These are phyloP conservation scores for Linaria vulgaris DNA, from an alignment of 257 asterid genomes.

Conservation along the genomic window DNA sequence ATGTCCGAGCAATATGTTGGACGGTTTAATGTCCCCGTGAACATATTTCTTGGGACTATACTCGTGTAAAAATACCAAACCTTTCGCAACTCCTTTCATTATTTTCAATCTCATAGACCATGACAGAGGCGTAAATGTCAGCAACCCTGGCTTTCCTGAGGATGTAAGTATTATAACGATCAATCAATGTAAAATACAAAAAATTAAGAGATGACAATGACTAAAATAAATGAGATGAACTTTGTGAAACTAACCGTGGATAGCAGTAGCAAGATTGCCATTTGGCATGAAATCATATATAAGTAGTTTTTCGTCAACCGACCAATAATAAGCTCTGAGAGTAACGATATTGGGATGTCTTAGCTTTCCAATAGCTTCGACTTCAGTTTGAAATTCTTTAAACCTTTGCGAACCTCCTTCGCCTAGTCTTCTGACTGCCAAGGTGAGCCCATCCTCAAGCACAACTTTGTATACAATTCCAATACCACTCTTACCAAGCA, in stretches of 20 bases:
- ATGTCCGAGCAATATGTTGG: constrained; percentile 74
- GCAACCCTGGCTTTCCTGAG: constrained; percentile 73
- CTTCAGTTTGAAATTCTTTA: constrained; percentile 85
- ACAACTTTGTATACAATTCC: constrained; percentile 94
- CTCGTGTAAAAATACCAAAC: constrained; percentile 76
- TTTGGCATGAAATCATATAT: constrained; percentile 75
- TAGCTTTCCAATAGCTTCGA: constrained; percentile 87
- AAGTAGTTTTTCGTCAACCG: constrained; percentile 85
- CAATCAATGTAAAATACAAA: not conserved
- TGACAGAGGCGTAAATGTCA: constrained; percentile 58
- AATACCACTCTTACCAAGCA: constrained; percentile 82
- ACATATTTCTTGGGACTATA: constrained; percentile 91
- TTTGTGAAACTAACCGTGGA: constrained; percentile 59
- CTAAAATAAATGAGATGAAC: not conserved
- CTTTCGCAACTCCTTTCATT: constrained; percentile 85
- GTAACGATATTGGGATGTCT: constrained; percentile 74
- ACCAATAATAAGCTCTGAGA: constrained; percentile 91
- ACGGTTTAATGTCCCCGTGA: constrained; percentile 90
- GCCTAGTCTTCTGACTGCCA: constrained; percentile 87
- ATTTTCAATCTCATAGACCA: constrained; percentile 71
- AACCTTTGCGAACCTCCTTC: constrained; percentile 93
- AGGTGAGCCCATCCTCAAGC: constrained; percentile 71
- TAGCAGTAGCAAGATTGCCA: constrained; percentile 76
- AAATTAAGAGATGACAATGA: not conserved
- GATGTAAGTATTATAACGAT: not conserved